Percentiles rank a stretch among this genome's conserved stretches.
phyloP scores from a whole-genome alignment of 306 rosid species.

The Vigna hirtella region DNA sequence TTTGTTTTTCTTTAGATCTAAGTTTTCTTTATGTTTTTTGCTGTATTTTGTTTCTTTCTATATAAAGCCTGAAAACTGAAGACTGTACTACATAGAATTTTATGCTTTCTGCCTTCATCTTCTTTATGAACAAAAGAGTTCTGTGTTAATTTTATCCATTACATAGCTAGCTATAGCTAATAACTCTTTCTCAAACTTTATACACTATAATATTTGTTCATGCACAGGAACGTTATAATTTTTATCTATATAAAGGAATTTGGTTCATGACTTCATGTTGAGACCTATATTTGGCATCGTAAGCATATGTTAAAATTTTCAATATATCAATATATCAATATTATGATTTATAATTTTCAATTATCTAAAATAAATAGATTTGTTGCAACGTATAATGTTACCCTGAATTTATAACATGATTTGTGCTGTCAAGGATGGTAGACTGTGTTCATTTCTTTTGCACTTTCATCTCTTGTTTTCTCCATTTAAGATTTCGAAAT shows the following conservation, averaged over 20 bases:
- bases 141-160: conserved; percentile 32
- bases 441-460: conserved; percentile 32
- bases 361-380: conserved; percentile 25
- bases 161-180: conserved; percentile 15
- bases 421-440: conserved; percentile 23
- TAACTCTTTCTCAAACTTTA: conserved; percentile 11
- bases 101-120: background rate
- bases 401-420: conserved; percentile 24
- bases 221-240: conserved; percentile 10
- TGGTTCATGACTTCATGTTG: conserved; percentile 7
- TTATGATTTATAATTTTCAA: conserved; percentile 12
- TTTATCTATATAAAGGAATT: background rate
- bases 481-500: conserved; percentile 22
- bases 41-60: no score
- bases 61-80: background rate
- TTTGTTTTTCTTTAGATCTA: no score
- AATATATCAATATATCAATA: conserved; percentile 2
- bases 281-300: background rate
- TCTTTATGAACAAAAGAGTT: background rate
- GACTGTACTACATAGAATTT: background rate
- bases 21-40: no score
- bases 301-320: background rate
- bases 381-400: conserved; percentile 6
- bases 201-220: background rate
- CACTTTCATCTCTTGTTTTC: conserved; percentile 30